Evolutionary conservation across 2,329 filamentous ascomycete genomes (phyloP).

Genomic region (Hymenoscyphus albidus): DNA sequence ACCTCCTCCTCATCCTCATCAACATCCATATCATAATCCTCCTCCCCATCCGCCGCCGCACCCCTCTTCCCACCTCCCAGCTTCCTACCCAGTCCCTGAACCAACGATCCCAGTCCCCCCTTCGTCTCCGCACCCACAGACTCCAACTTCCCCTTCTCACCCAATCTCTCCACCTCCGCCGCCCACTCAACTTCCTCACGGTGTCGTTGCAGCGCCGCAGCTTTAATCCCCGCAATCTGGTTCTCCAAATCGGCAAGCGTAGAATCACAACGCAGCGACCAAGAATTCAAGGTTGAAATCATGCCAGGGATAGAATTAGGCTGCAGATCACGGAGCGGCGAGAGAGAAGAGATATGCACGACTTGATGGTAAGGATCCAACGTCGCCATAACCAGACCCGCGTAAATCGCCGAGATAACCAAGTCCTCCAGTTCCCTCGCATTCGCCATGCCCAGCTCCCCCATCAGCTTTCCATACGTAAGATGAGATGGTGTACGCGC

Average conservation of each 20-base stretch:
- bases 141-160: conserved; percentile 43
- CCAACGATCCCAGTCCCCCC: conserved; percentile 9
- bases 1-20: conserved; percentile 54
- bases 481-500: conserved; percentile 65
- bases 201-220: conserved; percentile 51
- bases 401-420: conserved; percentile 83
- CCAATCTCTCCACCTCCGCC: conserved; percentile 27
- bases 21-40: conserved; percentile 46
- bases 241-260: conserved; percentile 72
- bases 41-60: conserved; percentile 23
- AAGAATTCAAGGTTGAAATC: conserved; percentile 64
- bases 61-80: conserved; percentile 18
- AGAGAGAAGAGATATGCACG: conserved; percentile 75
- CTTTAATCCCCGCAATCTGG: conserved; percentile 66
- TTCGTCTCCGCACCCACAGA: conserved; percentile 38
- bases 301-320: conserved; percentile 69
- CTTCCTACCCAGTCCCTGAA: conserved; percentile 37
- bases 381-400: conserved; percentile 74
- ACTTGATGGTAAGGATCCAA: conserved; percentile 73
- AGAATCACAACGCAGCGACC: conserved; percentile 72
- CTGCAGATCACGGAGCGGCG: conserved; percentile 80
- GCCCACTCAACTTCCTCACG: conserved; percentile 36
- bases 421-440: conserved; percentile 75
- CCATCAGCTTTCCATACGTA: conserved; percentile 67
- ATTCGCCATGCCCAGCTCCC: conserved; percentile 62